Evolutionary conservation across 176 grass and related monocot genomes (phyloP).

Genomic region (Metroxylon sagu): DNA sequence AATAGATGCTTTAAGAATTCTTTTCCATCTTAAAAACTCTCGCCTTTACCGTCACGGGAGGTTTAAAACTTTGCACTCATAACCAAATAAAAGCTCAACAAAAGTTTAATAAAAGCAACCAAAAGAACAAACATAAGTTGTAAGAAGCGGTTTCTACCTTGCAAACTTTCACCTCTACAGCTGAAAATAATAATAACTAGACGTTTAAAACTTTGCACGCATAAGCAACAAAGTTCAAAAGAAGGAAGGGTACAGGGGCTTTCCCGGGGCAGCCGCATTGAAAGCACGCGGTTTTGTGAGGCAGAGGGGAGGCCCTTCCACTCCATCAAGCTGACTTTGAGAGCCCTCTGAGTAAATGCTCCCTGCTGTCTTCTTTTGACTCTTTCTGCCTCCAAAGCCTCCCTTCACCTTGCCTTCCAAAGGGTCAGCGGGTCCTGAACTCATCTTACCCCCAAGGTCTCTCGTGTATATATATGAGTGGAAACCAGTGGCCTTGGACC

Average conservation of each 20-base stretch:
- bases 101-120: too few relatives aligned
- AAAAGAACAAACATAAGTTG: too few relatives aligned
- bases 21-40: too few relatives aligned
- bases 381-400: slow-evolving; percentile 16
- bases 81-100: too few relatives aligned
- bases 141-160: too few relatives aligned
- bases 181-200: too few relatives aligned
- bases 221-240: too few relatives aligned
- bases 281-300: slow-evolving; percentile 30
- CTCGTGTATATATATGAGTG: slow-evolving; percentile 24
- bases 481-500: slow-evolving; percentile 1
- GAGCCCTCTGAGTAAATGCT: slow-evolving; percentile 21
- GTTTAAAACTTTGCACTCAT: too few relatives aligned
- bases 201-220: too few relatives aligned
- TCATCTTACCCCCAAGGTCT: background rate
- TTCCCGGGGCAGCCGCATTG: slow-evolving; percentile 27
- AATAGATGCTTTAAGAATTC: too few relatives aligned
- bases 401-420: background rate
- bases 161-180: too few relatives aligned
- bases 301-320: background rate
- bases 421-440: slow-evolving; percentile 23
- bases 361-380: slow-evolving; percentile 25
- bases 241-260: background rate
- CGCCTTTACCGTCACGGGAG: too few relatives aligned
- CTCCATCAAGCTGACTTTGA: slow-evolving; percentile 22